Evolutionary conservation across 2,329 filamentous ascomycete species (phyloP).

Genomic region (Nigrograna mackinnonii): DNA sequence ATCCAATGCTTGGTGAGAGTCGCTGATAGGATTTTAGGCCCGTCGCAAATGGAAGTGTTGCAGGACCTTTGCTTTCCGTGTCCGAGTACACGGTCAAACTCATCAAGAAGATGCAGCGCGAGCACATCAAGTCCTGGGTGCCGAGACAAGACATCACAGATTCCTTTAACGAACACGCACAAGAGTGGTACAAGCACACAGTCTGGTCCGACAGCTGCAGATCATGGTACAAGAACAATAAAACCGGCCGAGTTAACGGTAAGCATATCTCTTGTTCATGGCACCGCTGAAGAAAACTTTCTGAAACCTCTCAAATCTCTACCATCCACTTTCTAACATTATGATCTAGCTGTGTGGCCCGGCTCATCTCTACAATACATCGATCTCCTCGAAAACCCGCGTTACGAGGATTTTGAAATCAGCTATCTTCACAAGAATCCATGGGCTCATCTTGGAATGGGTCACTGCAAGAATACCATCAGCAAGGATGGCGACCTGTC

Average conservation of each 20-base stretch:
- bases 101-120: constrained; percentile 45
- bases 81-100: constrained; percentile 45
- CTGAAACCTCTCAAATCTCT: too few species aligned
- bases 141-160: constrained; percentile 33
- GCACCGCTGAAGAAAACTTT: background rate
- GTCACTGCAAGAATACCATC: too few species aligned
- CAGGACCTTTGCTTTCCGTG: constrained; percentile 45
- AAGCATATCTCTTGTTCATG: constrained; percentile 1
- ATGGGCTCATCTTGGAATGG: too few species aligned
- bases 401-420: too few species aligned
- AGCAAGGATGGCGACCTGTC: too few species aligned
- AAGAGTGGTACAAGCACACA: constrained; percentile 34
- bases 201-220: constrained; percentile 15
- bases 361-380: constrained; percentile 56
- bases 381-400: too few species aligned
- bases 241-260: constrained; percentile 37
- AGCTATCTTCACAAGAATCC: too few species aligned
- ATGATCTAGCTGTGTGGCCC: constrained; percentile 56
- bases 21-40: constrained; percentile 32
- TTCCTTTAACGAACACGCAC: constrained; percentile 43
- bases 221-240: constrained; percentile 34
- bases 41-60: constrained; percentile 51
- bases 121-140: constrained; percentile 45
- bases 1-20: background rate
- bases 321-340: too few species aligned